Evolutionary conservation across 805 yeast species (phyloP).

Genomic region (Pichia occidentalis): DNA sequence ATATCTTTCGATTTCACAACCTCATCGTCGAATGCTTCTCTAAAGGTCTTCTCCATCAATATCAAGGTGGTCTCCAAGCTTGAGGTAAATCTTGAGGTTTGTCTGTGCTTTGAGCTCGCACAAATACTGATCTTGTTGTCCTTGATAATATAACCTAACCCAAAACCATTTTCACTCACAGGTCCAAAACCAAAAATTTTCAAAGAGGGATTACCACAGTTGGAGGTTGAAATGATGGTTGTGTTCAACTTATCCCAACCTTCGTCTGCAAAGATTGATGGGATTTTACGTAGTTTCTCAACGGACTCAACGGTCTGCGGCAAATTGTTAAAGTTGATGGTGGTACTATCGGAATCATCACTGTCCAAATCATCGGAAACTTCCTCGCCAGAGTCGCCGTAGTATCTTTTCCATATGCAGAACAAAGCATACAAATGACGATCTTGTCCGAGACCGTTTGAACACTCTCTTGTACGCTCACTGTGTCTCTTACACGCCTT

Average conservation of each 20-base stretch:
- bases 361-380: constrained; percentile 18
- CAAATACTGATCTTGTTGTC: constrained; percentile 72
- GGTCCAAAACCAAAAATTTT: constrained; percentile 90
- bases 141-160: constrained; percentile 87
- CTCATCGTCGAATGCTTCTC: constrained; percentile 25
- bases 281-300: constrained; percentile 39
- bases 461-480: constrained; percentile 57
- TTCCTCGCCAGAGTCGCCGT: constrained; percentile 13
- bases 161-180: constrained; percentile 82
- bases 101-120: constrained; percentile 82
- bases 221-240: constrained; percentile 74
- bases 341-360: constrained; percentile 17
- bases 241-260: constrained; percentile 87
- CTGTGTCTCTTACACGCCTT: constrained; percentile 70
- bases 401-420: constrained; percentile 76
- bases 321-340: constrained; percentile 25
- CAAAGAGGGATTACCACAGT: constrained; percentile 89
- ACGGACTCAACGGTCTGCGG: constrained; percentile 20
- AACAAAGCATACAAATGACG: constrained; percentile 83
- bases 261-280: constrained; percentile 71
- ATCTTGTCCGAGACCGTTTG: constrained; percentile 84
- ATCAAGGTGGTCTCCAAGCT: constrained; percentile 57
- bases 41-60: constrained; percentile 49
- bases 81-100: constrained; percentile 69
- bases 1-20: constrained; percentile 23